Conservation (phyloP, 2,329 filamentous ascomycete species). For the Fusarium euwallaceae region DNA sequence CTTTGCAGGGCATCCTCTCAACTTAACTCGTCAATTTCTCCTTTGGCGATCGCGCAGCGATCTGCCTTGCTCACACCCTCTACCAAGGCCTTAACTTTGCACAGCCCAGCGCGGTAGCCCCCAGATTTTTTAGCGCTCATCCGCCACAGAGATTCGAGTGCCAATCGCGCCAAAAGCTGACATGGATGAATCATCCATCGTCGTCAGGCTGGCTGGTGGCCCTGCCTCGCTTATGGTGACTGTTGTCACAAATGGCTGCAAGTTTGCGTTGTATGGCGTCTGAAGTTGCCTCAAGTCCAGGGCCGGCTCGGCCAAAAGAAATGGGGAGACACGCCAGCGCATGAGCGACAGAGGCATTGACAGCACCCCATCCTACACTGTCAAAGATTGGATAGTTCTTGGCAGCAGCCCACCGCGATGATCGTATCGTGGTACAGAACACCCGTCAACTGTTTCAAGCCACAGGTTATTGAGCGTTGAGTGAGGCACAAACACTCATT, state of each 20-base stretch:
- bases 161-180: conserved; percentile 3
- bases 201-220: neutral
- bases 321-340: neutral
- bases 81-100: neutral
- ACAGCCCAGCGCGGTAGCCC: neutral
- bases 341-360: neutral
- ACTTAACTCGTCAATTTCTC: neutral
- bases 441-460: neutral
- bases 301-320: neutral
- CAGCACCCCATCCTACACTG: neutral
- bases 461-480: neutral
- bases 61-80: neutral
- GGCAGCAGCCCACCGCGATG: conserved; percentile 4
- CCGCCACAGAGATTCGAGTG: neutral
- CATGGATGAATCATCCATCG: neutral
- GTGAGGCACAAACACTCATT: neutral
- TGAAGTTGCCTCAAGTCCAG: neutral
- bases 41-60: neutral
- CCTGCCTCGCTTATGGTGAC: neutral
- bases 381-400: conserved; percentile 1
- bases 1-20: neutral
- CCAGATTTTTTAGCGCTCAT: neutral
- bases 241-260: neutral
- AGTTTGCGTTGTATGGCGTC: conserved; percentile 2
- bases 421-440: neutral